These are phyloP conservation scores for Tardiomyces blankii DNA, from an alignment of 1,139 yeast genomes.

Conservation along the genomic window DNA sequence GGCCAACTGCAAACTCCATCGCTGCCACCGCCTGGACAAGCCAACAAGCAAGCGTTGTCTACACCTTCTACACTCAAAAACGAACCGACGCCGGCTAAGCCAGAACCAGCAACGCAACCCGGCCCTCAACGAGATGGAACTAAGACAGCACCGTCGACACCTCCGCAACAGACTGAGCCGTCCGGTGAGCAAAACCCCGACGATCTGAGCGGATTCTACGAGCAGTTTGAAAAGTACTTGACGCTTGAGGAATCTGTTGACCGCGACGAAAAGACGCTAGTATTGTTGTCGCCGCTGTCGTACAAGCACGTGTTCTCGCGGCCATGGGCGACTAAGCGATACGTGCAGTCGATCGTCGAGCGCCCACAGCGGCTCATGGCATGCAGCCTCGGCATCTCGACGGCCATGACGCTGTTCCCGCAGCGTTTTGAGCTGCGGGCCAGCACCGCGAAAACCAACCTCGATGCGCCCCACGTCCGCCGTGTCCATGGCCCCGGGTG, in stretches of 20 bases:
- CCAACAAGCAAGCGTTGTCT: too few relatives aligned
- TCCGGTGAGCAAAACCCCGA: not conserved
- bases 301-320: slow-evolving; percentile 59
- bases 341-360: slow-evolving; percentile 64
- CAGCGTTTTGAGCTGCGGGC: slow-evolving; percentile 43
- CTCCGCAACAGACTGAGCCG: not conserved
- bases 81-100: too few relatives aligned
- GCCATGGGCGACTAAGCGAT: slow-evolving; percentile 63
- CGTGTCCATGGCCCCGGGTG: slow-evolving; percentile 69
- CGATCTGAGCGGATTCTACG: not conserved
- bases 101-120: too few relatives aligned
- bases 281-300: slow-evolving; percentile 22
- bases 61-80: too few relatives aligned
- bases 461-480: slow-evolving; percentile 46
- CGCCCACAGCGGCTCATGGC: slow-evolving; percentile 76
- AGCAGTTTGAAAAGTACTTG: not conserved
- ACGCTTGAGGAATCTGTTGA: not conserved
- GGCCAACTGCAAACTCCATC: too few relatives aligned
- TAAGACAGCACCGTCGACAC: not conserved
- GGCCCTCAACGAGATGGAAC: too few relatives aligned
- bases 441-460: slow-evolving; percentile 37
- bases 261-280: slow-evolving; percentile 1
- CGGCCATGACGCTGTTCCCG: slow-evolving; percentile 65
- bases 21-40: too few relatives aligned
- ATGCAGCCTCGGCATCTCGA: slow-evolving; percentile 64